Base-by-base conservation (phyloP, 805 yeast species). In the Wickerhamomyces canadensis region DNA sequence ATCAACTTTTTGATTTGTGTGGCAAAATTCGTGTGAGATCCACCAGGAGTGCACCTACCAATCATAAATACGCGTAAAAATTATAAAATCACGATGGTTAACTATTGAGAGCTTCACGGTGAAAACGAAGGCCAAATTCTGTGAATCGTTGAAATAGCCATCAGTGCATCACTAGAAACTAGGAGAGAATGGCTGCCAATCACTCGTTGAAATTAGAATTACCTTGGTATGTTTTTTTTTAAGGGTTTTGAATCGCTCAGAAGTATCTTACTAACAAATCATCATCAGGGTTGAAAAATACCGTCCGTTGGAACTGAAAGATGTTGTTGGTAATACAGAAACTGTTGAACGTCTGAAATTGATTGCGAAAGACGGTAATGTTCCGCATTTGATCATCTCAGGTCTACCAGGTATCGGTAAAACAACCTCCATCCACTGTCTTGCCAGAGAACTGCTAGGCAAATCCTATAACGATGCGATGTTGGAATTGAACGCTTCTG, bases 391-490 rank as follows among this genome's bases (percentile, higher is more conserved):
- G 74, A 89, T 93, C 50, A 84, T 93, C 31, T 82, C 93, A n/a
- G 95, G 98, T 3, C 65, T 87, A 32, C 98, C 98, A 2, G 98
- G 98, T 49, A 91, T 93, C 38, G 98, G 98, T 29, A 93, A 93
- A 58, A 93, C 98, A 3, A 93, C 98, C 0, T 83, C 96, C 2
- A 77, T 93, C 6, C 85, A 84, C 43, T 89, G 97, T 64, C 71
- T 93, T 21, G 97, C 98, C 0, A 72, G 76, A 36, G 95, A 84
- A 54, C 62, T 93, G 29, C 67, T 93, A 22, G 96, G 95, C 0
- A 74, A 74, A 15, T 64, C 77, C 19, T 80, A 80, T 49, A 67
- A 70, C 26, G 91, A 83, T 47, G 98, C 96, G 0, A 91, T 91
- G 1, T 63, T 93, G 40, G 98, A 93, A 60, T 67, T 93, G 55